Percentiles rank a stretch among this genome's conserved stretches.
phyloP scores from a whole-genome alignment of 306 rosid species.

The Mucuna pruriens region DNA sequence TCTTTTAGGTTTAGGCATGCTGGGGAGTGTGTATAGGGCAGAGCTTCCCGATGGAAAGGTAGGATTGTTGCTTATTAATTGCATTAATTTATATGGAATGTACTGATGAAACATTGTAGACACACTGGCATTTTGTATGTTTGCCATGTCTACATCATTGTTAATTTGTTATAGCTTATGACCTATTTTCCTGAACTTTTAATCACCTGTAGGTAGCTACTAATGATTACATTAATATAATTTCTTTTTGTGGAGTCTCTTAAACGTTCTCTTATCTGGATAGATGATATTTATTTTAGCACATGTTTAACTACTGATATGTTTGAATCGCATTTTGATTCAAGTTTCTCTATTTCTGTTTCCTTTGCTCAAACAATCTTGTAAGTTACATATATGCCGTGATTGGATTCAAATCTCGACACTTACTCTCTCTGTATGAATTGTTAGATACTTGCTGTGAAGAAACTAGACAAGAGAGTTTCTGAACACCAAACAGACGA shows the following conservation, averaged over 20 bases:
- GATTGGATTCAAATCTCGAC: constrained; percentile 37
- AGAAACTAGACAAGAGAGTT: constrained; percentile 78
- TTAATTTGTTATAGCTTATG: neutral
- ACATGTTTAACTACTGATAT: constrained; percentile 12
- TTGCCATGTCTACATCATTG: constrained; percentile 12
- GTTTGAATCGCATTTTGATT: constrained; percentile 4
- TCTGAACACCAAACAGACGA: constrained; percentile 73
- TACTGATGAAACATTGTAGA: neutral
- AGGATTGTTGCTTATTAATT: constrained; percentile 40
- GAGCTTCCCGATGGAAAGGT: constrained; percentile 90
- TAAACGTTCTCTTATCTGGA: constrained; percentile 8
- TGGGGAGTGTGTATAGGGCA: constrained; percentile 88
- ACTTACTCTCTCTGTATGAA: constrained; percentile 39
- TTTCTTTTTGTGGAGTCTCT: constrained; percentile 17
- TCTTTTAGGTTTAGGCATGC: constrained; percentile 77
- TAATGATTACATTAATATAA: constrained; percentile 8
- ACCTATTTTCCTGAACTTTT: neutral
- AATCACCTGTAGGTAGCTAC: constrained; percentile 11
- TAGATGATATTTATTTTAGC: neutral
- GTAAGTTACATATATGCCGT: constrained; percentile 25
- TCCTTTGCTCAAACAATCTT: constrained; percentile 31
- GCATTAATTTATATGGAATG: constrained; percentile 20
- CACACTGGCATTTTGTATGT: neutral
- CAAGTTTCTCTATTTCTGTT: constrained; percentile 21
- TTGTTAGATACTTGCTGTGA: constrained; percentile 80